phyloP scores from a whole-genome alignment of 768 basidiomycete species.

The Naganishia kalamii region DNA sequence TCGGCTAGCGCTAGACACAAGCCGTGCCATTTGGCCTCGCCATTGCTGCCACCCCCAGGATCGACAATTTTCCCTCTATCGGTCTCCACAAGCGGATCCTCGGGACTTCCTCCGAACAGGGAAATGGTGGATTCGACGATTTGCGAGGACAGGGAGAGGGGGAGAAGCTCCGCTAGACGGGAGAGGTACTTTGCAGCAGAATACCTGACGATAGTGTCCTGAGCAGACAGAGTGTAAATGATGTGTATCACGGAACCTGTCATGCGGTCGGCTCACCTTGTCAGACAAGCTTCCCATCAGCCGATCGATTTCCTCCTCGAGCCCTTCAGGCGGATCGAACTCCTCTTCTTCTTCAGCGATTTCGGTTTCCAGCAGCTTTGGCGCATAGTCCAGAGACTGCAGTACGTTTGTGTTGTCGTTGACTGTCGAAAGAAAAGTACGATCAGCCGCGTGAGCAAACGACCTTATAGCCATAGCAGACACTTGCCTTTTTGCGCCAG shows the following conservation, averaged over 20 bases:
- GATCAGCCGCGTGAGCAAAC: constrained; percentile 48
- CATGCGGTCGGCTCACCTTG: constrained; percentile 55
- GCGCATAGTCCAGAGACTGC: constrained; percentile 44
- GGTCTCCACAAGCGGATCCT: constrained; percentile 33
- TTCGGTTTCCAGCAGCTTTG: background rate
- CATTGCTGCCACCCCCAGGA: constrained; percentile 35
- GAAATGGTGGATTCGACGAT: constrained; percentile 72
- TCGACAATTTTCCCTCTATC: constrained; percentile 32
- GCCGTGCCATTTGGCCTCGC: constrained; percentile 91
- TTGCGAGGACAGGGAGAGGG: constrained; percentile 66
- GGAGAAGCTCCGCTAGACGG: constrained; percentile 72
- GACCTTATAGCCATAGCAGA: constrained; percentile 48
- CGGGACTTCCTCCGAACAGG: constrained; percentile 57
- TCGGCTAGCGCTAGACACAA: constrained; percentile 87
- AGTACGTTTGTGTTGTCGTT: constrained; percentile 2
- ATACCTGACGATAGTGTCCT: constrained; percentile 95
- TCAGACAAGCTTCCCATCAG: constrained; percentile 72
- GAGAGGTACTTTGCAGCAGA: constrained; percentile 88
- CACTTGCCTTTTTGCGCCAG: constrained; percentile 17
- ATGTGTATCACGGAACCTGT: background rate
- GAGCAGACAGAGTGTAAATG: background rate
- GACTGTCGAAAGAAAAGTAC: background rate
- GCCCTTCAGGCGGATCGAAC: constrained; percentile 67
- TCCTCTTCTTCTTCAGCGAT: constrained; percentile 26
- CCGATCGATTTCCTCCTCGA: constrained; percentile 67